Evolutionary conservation across 257 asterid species (phyloP).

Genomic region (Solanum bulbocastanum): DNA sequence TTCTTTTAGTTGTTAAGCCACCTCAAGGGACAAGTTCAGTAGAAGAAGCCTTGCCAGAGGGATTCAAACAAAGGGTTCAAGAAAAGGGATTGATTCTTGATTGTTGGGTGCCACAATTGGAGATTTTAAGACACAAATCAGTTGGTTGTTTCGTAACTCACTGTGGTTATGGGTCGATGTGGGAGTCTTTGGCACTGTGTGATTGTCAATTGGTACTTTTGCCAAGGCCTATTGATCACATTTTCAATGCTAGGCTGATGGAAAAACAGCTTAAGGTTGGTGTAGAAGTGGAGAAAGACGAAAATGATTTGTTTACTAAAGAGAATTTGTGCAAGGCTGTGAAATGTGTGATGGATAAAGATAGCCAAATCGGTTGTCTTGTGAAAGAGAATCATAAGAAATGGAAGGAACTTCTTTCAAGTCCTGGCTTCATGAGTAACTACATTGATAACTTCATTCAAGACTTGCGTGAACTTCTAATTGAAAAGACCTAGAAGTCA

Average conservation of each 20-base stretch:
- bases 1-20: not conserved
- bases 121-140: not conserved
- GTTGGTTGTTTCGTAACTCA: conserved; percentile 7
- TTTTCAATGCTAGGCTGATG: conserved; percentile 2
- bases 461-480: not conserved
- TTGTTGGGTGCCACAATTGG: not conserved
- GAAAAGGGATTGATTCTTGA: not conserved
- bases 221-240: not conserved
- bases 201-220: conserved; percentile 1
- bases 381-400: conserved; percentile 20
- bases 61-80: not conserved
- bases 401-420: conserved; percentile 4
- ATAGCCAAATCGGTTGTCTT: conserved; percentile 11
- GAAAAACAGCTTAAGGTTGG: conserved; percentile 1
- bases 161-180: conserved; percentile 15
- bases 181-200: conserved; percentile 4
- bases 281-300: conserved; percentile 4
- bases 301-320: conserved; percentile 25
- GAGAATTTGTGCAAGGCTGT: conserved; percentile 21
- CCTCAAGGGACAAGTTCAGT: not conserved
- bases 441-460: conserved; percentile 20
- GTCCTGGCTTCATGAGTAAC: conserved; percentile 2
- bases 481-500: not conserved
- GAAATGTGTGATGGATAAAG: conserved; percentile 17
- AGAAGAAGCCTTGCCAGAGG: conserved; percentile 9